A percentile compares a stretch with the other conserved stretches of the same genome.
These are phyloP conservation scores for Serendipita vermifera DNA, from an alignment of 768 basidiomycete species.

Conservation along the genomic window DNA sequence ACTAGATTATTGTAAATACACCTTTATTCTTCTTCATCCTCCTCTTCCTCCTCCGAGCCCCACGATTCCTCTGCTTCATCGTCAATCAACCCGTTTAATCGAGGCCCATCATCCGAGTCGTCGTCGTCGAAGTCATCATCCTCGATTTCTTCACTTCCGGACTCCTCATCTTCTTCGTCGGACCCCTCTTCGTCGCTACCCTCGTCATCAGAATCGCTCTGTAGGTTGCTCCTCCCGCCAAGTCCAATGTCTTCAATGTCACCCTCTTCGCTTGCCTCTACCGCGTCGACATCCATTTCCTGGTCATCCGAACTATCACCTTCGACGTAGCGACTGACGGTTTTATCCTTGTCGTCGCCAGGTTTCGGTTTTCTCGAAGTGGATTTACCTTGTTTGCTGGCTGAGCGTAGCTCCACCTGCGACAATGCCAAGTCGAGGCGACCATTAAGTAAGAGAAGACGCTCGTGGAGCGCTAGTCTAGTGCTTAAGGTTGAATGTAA, in stretches of 20 bases:
- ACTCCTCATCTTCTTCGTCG: slow-evolving; percentile 31
- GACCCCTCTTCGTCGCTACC: slow-evolving; percentile 41
- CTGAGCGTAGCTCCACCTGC: slow-evolving; percentile 80
- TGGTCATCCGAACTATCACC: slow-evolving; percentile 66
- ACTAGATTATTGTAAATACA: not conserved
- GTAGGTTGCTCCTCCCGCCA: slow-evolving; percentile 18
- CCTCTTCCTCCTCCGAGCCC: slow-evolving; percentile 18
- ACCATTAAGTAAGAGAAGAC: slow-evolving; percentile 72
- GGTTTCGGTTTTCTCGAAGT: slow-evolving; percentile 29
- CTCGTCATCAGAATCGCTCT: slow-evolving; percentile 24
- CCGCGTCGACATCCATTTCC: slow-evolving; percentile 46
- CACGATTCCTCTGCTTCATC: slow-evolving; percentile 23
- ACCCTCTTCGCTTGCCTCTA: slow-evolving; percentile 53
- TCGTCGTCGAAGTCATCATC: slow-evolving; percentile 27
- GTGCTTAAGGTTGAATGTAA: slow-evolving; percentile 71
- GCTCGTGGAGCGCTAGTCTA: slow-evolving; percentile 71
- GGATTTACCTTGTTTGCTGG: slow-evolving; percentile 48
- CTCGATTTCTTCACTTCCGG: slow-evolving; percentile 31
- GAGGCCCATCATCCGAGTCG: slow-evolving; percentile 9
- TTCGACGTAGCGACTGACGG: slow-evolving; percentile 51
- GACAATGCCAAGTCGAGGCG: slow-evolving; percentile 87
- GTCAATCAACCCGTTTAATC: slow-evolving; percentile 18
- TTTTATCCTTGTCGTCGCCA: slow-evolving; percentile 23
- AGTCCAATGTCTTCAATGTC: slow-evolving; percentile 40
- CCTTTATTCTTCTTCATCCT: slow-evolving; percentile 17